A percentile compares a stretch with the other conserved stretches of the same genome.
These are phyloP conservation scores for Halteria grandinella DNA, from an alignment of 73 alveolate genomes.

Conservation along the genomic window DNA sequence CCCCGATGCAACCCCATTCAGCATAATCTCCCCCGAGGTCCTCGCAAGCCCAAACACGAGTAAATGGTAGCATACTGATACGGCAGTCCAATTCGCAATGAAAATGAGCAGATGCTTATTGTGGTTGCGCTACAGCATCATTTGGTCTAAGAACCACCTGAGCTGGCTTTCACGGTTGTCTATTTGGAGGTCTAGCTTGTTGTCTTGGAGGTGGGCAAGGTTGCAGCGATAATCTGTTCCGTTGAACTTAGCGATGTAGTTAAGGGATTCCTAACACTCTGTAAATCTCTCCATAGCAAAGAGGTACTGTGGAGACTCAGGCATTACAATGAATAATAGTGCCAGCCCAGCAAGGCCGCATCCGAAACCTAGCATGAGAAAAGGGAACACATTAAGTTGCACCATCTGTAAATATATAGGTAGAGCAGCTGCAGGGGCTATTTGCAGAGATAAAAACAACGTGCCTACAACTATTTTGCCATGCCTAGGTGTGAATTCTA, in stretches of 20 bases:
- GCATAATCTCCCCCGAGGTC: neutral
- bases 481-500: slow-evolving; percentile 13
- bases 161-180: neutral
- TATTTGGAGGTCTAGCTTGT: neutral
- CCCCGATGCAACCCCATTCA: neutral
- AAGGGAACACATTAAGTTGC: neutral
- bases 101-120: neutral
- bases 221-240: neutral
- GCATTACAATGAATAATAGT: neutral
- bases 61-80: slow-evolving; percentile 5
- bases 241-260: slow-evolving; percentile 8
- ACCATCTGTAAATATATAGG: slow-evolving; percentile 2
- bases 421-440: neutral
- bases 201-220: neutral
- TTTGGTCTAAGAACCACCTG: slow-evolving; percentile 5
- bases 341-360: neutral
- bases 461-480: neutral
- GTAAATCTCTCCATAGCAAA: neutral
- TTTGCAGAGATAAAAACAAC: neutral
- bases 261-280: slow-evolving; percentile 10
- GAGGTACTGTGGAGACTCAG: slow-evolving; percentile 20
- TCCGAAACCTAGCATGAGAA: neutral
- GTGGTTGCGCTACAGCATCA: neutral
- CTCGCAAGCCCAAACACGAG: neutral
- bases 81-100: neutral